Conservation (phyloP, 75 land plant genomes). For the Gnetum montanum region DNA sequence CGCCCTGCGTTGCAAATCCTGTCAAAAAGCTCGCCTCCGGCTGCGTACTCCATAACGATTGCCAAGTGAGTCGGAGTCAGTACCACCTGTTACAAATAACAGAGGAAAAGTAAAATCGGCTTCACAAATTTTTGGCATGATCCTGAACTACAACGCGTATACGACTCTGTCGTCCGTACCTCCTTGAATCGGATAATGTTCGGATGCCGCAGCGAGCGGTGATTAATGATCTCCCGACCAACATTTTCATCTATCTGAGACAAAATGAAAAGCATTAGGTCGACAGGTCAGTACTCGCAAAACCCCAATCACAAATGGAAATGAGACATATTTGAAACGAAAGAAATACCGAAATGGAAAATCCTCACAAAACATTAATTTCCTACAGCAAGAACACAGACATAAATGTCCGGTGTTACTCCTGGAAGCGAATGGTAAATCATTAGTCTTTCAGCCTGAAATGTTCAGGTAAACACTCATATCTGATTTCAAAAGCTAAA, state of each 20-base stretch:
- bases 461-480: too few relatives aligned
- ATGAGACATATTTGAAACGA: too few relatives aligned
- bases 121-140: too few relatives aligned
- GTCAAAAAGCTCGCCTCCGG: conserved; percentile 66
- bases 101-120: neutral
- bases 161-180: conserved; percentile 10
- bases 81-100: conserved; percentile 29
- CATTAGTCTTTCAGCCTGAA: too few relatives aligned
- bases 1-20: conserved; percentile 59
- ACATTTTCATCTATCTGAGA: conserved; percentile 74
- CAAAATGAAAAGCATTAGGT: too few relatives aligned
- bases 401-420: too few relatives aligned
- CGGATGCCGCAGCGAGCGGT: conserved; percentile 52
- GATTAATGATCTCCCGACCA: conserved; percentile 61
- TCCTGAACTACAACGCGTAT: neutral
- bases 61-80: conserved; percentile 57
- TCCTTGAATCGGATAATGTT: conserved; percentile 69
- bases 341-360: conserved; percentile 7
- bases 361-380: neutral
- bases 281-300: neutral
- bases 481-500: too few relatives aligned
- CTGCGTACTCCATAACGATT: conserved; percentile 68
- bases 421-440: too few relatives aligned
- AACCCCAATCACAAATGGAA: neutral
- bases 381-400: too few relatives aligned